Evolutionary conservation across 192 early-diverging fungal species (phyloP), one percentile per base, ranked within the genome.

Genomic region (Coemansia sp.): DNA sequence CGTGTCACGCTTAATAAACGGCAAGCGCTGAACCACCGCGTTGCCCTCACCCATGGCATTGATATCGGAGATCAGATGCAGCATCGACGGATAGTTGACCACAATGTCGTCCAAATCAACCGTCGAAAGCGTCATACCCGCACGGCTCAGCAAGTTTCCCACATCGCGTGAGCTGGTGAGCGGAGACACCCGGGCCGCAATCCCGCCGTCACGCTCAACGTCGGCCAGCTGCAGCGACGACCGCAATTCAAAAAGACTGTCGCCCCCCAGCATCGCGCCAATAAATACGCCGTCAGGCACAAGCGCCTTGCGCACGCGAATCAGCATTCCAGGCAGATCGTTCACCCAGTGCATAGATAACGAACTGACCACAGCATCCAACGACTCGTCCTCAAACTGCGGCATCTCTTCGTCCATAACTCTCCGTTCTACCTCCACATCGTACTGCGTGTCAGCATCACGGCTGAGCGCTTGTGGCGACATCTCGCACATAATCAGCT

Each of bases 341-440:
- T 98, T 98, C 43, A 98, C 89, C 96, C 96, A 98, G 72, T 98
- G 94, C 83, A 96, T 80, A 2, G 88, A 85, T 60, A 96, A 61
- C 54, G 85, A 91, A 72, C 91, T 93, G 39, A 98, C 74, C 15
- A 98, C 90, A 10, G 89, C 91, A 52, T 98, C 96, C 63, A 96
- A 69, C 27, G 89, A 89, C 77, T 95, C 85, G 39, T 91, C 88
- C 27, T 83, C 87, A 75, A 98, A 95, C n/a, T 82, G 75, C 5
- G 92, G 75, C 7, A 66, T 29, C 57, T 98, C 96, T 83, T 96
- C 93, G 73, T 96, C 89, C n/a, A 91, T 88, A 8, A 91, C 84
- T 22, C 84, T 77, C 51, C 94, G 81, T 64, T 93, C 89, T 21
- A 91, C 87, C 7, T 87, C 83, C 4, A 96, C 91, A 59, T 83